Evolutionary conservation across 192 early-diverging fungal genomes (phyloP).

Genomic region (Physocladia obscura): DNA sequence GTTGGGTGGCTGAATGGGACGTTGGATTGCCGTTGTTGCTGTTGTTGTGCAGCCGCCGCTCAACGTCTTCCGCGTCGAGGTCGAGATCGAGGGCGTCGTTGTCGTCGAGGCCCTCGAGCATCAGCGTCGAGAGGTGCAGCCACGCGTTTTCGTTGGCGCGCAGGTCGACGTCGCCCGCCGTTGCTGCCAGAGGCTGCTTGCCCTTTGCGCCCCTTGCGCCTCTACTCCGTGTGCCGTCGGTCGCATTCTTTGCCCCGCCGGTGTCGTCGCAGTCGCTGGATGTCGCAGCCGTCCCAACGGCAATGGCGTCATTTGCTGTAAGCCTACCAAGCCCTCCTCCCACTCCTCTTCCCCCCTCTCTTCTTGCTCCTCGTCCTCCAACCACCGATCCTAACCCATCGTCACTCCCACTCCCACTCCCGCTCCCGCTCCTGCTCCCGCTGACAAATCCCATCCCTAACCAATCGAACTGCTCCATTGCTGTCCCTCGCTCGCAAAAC

Average conservation of each 20-base stretch:
- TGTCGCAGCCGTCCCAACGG: too few relatives aligned
- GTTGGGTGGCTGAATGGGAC: neutral
- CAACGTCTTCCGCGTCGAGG: neutral
- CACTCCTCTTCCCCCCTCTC: too few relatives aligned
- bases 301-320: too few relatives aligned
- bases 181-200: neutral
- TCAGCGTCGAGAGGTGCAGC: slow-evolving; percentile 17
- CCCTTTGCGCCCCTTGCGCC: neutral
- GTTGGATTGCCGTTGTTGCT: neutral
- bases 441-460: too few relatives aligned
- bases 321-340: too few relatives aligned
- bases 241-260: too few relatives aligned
- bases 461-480: too few relatives aligned
- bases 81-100: neutral
- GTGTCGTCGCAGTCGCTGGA: too few relatives aligned
- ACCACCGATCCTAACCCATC: too few relatives aligned
- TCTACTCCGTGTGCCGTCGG: too few relatives aligned
- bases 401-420: neutral
- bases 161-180: neutral
- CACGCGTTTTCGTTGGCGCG: neutral
- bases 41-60: neutral
- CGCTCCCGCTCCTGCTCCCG: neutral
- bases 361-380: too few relatives aligned
- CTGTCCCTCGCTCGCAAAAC: too few relatives aligned
- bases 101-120: slow-evolving; percentile 24